Base-by-base conservation (phyloP, 23 red algal genomes). In the Gracilariopsis chorda region DNA sequence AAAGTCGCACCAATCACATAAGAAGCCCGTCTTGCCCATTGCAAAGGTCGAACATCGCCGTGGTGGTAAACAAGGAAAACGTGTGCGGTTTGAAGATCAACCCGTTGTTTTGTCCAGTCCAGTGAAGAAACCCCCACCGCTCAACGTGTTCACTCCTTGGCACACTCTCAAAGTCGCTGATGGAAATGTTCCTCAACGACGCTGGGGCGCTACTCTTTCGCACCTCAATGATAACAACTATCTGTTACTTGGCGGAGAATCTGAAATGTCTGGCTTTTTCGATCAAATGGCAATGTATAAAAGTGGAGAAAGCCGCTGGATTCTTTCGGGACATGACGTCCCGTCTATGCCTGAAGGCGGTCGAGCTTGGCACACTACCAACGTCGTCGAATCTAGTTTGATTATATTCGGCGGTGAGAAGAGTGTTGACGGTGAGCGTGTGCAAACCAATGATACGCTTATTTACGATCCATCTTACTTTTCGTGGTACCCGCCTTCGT, bases 391-490 rank as follows among this genome's bases (percentile, higher is more conserved):
- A 59, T 32, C 4, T 14, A 90, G 47, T 43, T 43, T 90, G 4
- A 33, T 78, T 51, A 40, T 90, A 7, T 90, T 78, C 45, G 86
- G 86, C 62, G 86, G 86, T 27, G 86, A 90, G 67, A 68, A 78
- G 35, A 41, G 53, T 32, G 68, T 64, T 48, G 35, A 77, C 45
- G 86, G 86, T 17, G 86, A 90, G 32, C 67, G 86, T 28, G 51
- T 56, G 19, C 86, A 77, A 70, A 47, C 56, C 2, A 64, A 77
- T 43, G 68, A 77, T 55, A 14, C 65, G 35, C 35, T 78, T 11
- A 44, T 77, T 17, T 78, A 78, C 44, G 86, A 90, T 55, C 48
- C 55, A 7, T 73, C 68, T 21, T 78, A 78, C 27, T 63, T 45
- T 56, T 62, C 70, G 12, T 90, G 72, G 68, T 77, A 78, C 60